A percentile compares a stretch with the other conserved stretches of the same genome.
Conservation (phyloP, 495 filamentous ascomycete species). For the Cenococcum geophilum region DNA sequence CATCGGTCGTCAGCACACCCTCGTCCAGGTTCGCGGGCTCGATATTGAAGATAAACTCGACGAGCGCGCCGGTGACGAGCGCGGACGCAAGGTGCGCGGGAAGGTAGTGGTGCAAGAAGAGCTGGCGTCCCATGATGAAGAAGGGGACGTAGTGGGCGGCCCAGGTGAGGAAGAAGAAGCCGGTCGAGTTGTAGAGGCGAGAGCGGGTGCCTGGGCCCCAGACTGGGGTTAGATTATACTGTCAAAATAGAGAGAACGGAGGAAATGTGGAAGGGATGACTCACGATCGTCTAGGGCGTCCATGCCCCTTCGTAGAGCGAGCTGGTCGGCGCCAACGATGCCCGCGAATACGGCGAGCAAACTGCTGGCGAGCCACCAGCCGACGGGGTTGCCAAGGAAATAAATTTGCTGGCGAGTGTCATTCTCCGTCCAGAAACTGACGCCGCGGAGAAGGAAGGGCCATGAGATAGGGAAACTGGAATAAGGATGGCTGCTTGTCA, state of each 20-base stretch:
- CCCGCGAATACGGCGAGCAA: constrained; percentile 89
- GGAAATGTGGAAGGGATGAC: constrained; percentile 39
- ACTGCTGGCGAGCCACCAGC: constrained; percentile 94
- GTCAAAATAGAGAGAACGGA: constrained; percentile 5
- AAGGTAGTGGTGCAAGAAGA: constrained; percentile 73
- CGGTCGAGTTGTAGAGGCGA: constrained; percentile 93
- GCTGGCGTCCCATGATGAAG: constrained; percentile 70
- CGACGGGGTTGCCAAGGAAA: constrained; percentile 93
- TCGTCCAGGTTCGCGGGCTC: constrained; percentile 57
- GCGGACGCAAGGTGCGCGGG: constrained; percentile 86
- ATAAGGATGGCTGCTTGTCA: constrained; percentile 95
- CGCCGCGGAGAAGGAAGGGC: constrained; percentile 93
- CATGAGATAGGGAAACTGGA: constrained; percentile 91
- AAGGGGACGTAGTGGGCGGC: constrained; percentile 69
- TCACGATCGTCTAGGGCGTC: constrained; percentile 91
- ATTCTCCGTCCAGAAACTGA: constrained; percentile 99
- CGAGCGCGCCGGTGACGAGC: constrained; percentile 89
- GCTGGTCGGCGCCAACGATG: constrained; percentile 85
- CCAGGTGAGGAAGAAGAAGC: constrained; percentile 93
- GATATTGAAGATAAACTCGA: constrained; percentile 93
- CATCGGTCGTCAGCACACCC: constrained; percentile 33
- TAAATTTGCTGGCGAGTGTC: constrained; percentile 96
- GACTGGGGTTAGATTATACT: background rate
- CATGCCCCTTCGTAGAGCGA: constrained; percentile 83
- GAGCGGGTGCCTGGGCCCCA: constrained; percentile 65